phyloP scores from a whole-genome alignment of 257 asterid species.

The Mentha longifolia region DNA sequence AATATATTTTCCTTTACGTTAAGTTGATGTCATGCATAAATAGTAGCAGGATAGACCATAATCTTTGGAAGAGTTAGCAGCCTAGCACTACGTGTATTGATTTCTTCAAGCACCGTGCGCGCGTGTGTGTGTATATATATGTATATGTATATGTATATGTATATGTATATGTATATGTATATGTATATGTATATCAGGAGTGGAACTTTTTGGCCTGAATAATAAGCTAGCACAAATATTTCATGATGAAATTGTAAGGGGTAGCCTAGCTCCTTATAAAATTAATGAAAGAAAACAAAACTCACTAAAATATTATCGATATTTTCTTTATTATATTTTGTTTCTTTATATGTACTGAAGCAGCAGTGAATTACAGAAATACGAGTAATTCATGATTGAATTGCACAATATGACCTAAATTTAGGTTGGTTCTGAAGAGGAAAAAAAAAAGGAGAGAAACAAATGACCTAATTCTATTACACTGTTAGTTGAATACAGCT shows the following conservation, averaged over 20 bases:
- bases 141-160: no score
- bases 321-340: no score
- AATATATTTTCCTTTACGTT: no score
- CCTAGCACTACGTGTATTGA: slow-evolving; percentile 17
- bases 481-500: slow-evolving; percentile 49
- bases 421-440: slow-evolving; percentile 37
- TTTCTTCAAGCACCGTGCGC: slow-evolving; percentile 15
- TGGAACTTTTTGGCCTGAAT: not conserved
- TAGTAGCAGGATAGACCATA: slow-evolving; percentile 35
- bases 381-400: not conserved
- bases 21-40: slow-evolving; percentile 38
- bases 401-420: slow-evolving; percentile 51
- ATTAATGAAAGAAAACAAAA: no score
- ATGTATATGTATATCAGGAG: not conserved
- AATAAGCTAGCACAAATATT: not conserved
- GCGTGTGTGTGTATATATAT: no score
- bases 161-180: no score
- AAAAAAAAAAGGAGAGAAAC: slow-evolving; percentile 9
- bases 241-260: not conserved
- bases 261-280: no score
- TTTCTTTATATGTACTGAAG: no score
- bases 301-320: no score
- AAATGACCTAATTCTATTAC: slow-evolving; percentile 54
- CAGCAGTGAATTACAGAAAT: not conserved
- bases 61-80: slow-evolving; percentile 34